Evolutionary conservation across 108 stramenopile species (phyloP).

Genomic region (Nitzschia putrida): DNA sequence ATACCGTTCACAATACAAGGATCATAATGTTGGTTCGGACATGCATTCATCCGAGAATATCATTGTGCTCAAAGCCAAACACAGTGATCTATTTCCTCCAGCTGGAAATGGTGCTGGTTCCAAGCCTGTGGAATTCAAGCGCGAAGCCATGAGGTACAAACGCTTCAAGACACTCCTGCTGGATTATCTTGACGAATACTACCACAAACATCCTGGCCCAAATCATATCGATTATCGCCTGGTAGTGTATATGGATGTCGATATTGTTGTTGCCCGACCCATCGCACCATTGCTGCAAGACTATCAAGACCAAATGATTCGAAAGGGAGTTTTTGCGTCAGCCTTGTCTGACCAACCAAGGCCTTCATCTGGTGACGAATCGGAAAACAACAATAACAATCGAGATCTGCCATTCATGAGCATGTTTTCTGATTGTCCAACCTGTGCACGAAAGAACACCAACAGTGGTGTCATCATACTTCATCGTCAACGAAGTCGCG

Average conservation of each 20-base stretch:
- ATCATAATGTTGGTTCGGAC: background rate
- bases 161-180: constrained; percentile 5
- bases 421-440: constrained; percentile 17
- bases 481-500: constrained; percentile 7
- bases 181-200: background rate
- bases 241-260: constrained; percentile 5
- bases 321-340: background rate
- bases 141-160: constrained; percentile 3
- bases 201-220: background rate
- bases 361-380: background rate
- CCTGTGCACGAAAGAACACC: constrained; percentile 6
- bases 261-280: constrained; percentile 1
- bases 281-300: background rate
- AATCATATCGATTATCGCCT: background rate
- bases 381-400: background rate
- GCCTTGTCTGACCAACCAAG: background rate
- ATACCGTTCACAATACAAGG: background rate
- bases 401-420: background rate
- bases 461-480: constrained; percentile 18
- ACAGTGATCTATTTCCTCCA: background rate
- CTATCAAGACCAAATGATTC: constrained; percentile 1
- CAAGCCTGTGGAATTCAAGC: background rate
- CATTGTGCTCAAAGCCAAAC: constrained; percentile 17
- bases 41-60: background rate
- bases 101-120: background rate